Evolutionary conservation across 2,329 filamentous ascomycete genomes (phyloP), one percentile per base, ranked within the genome.

Genomic region (Aspergillus pseudoviridinutans): DNA sequence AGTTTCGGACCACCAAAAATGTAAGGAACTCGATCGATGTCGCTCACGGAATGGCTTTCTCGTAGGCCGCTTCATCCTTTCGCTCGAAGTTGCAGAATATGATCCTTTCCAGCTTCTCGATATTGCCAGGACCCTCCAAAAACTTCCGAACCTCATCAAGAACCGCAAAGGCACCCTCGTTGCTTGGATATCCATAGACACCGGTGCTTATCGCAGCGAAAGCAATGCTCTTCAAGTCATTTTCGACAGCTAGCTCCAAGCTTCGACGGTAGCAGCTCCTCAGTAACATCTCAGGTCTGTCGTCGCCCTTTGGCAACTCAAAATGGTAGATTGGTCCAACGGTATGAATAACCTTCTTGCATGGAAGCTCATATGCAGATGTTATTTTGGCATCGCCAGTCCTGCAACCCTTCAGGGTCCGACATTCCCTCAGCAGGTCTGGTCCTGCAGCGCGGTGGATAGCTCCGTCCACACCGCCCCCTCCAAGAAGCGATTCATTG

Each of bases 171-270:
- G 91, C 91, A 1, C 93, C 94, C 44, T 87, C 82, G 0, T 70
- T 62, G 65, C 85, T 89, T 0, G 93, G 93, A 70, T 95, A 97
- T 0, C 91, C 91, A 70, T 96, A 97, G 1, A 96, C 74, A 0
- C 93, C 94, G 0, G 93, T 97, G 69, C 92, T 96, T 58, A 97
- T 82, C 22, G 86, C 88, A 44, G 87, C 86, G 66, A 99, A 97
- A 0, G 91, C 94, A 55, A 97, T 81, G 49, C 84, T 90, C 68
- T 81, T 84, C 66, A 90, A 83, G 1, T 79, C 81, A 54, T 87
- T 81, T 53, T 85, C 74, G 0, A 85, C 86, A 0, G 92, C 92
- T n/a, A 95, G 71, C 66, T 88, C 77, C 57, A 97, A 74, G 64
- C 87, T 88, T 46, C 78, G 84, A 7, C 78, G 79, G 71, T 99